Evolutionary conservation across 257 asterid species (phyloP).

Genomic region (Nicotiana benthamiana): DNA sequence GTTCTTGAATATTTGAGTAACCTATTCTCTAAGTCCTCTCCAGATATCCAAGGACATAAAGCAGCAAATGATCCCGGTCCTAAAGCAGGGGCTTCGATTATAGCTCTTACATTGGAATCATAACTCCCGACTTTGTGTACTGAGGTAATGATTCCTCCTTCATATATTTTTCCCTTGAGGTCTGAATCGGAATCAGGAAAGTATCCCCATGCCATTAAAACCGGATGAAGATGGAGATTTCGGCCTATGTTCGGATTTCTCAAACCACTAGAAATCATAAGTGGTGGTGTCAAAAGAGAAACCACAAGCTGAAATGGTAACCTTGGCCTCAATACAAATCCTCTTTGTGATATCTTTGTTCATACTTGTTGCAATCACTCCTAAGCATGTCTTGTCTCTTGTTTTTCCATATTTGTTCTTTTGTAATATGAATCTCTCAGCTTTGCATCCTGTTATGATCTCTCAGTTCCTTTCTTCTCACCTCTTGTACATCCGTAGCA

Average conservation of each 20-base stretch:
- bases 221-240: constrained; percentile 85
- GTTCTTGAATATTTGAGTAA: constrained; percentile 52
- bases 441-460: constrained; percentile 61
- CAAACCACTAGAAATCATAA: constrained; percentile 64
- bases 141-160: constrained; percentile 86
- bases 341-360: constrained; percentile 27
- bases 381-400: constrained; percentile 40
- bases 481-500: constrained; percentile 66
- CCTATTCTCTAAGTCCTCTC: constrained; percentile 35
- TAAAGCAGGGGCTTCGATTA: constrained; percentile 45
- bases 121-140: constrained; percentile 39
- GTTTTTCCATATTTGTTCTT: not conserved
- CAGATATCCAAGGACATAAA: constrained; percentile 57
- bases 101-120: constrained; percentile 32
- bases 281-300: constrained; percentile 75
- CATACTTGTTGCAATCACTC: constrained; percentile 42
- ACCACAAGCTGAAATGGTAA: constrained; percentile 78
- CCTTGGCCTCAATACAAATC: constrained; percentile 49
- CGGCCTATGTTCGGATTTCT: constrained; percentile 58
- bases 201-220: constrained; percentile 89
- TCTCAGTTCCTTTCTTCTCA: constrained; percentile 82
- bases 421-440: constrained; percentile 36
- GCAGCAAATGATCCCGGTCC: constrained; percentile 75
- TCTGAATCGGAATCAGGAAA: constrained; percentile 46
- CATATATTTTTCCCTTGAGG: constrained; percentile 38